Evolutionary conservation across 345 rosid genomes (phyloP).

Genomic region (Citrus australasica): DNA sequence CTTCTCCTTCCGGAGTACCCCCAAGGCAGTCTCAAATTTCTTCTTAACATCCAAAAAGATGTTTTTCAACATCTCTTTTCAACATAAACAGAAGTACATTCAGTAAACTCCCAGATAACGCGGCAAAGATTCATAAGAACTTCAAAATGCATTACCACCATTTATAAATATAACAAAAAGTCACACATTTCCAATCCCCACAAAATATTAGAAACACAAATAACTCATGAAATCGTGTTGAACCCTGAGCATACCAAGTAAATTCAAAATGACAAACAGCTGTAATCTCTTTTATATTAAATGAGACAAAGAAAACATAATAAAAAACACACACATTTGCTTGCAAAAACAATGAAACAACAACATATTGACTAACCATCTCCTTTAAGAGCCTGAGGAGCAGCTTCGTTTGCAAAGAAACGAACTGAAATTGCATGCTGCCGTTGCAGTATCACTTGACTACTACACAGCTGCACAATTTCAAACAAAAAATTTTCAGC

Average conservation of each 20-base stretch:
- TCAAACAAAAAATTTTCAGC: neutral
- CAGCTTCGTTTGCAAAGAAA: constrained; percentile 70
- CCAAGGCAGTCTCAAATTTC: constrained; percentile 79
- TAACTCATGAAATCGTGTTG: neutral
- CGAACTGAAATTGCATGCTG: constrained; percentile 58
- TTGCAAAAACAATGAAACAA: neutral
- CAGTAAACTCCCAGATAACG: neutral
- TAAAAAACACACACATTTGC: neutral
- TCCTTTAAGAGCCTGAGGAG: constrained; percentile 68
- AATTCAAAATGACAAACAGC: neutral
- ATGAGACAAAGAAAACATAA: no score
- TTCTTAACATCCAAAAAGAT: constrained; percentile 81
- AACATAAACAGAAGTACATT: constrained; percentile 11
- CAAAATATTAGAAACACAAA: neutral
- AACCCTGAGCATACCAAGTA: neutral
- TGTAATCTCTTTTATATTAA: no score
- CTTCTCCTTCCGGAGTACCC: constrained; percentile 78
- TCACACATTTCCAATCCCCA: neutral
- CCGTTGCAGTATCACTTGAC: constrained; percentile 42
- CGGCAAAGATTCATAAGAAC: neutral
- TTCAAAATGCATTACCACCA: neutral
- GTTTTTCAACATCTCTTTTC: constrained; percentile 85
- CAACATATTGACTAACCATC: constrained; percentile 55
- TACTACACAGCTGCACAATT: constrained; percentile 54
- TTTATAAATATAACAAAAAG: neutral